Evolutionary conservation across 257 asterid species (phyloP).

Genomic region (Solanum piurae): DNA sequence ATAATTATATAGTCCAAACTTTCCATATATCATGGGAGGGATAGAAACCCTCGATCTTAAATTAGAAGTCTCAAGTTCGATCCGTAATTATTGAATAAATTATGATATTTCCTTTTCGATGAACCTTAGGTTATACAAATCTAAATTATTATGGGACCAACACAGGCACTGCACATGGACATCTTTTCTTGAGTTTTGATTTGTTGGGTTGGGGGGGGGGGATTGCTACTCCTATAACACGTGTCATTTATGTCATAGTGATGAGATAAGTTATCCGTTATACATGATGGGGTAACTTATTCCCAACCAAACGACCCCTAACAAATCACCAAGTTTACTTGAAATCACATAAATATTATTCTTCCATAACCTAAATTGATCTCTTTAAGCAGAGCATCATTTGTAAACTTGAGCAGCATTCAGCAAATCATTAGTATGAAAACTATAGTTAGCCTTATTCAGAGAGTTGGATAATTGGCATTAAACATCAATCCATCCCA

Average conservation of each 20-base stretch:
- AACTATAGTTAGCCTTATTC: neutral
- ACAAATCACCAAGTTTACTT: neutral
- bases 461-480: neutral
- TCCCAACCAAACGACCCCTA: neutral
- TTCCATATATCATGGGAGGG: too few relatives aligned
- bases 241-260: too few relatives aligned
- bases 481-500: neutral
- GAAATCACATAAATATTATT: neutral
- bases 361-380: neutral
- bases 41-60: neutral
- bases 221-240: neutral
- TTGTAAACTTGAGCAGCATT: neutral
- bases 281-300: neutral
- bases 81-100: too few relatives aligned
- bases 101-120: too few relatives aligned
- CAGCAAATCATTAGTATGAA: neutral
- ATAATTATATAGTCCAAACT: too few relatives aligned
- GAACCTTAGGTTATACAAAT: too few relatives aligned
- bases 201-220: neutral
- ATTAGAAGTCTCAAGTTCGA: fast-evolving
- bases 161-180: neutral
- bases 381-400: neutral
- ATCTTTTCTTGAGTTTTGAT: neutral
- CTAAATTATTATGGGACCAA: too few relatives aligned
- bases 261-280: too few relatives aligned